phyloP scores from a whole-genome alignment of 495 filamentous ascomycete genomes.

The Penicillium riverlandense region DNA sequence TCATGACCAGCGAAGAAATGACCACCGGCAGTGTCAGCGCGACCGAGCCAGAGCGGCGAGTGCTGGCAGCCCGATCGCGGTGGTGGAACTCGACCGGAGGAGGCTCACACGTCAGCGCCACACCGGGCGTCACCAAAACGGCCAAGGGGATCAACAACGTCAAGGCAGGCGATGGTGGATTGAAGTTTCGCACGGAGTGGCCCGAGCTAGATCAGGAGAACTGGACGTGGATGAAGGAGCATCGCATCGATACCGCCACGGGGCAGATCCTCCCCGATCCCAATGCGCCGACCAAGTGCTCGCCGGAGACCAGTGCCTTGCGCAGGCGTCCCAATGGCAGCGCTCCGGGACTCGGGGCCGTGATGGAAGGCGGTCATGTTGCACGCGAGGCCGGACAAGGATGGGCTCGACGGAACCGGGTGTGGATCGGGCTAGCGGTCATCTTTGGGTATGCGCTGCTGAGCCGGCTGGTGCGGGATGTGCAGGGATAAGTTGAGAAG shows the following conservation, averaged over 20 bases:
- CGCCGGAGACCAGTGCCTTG: constrained; percentile 59
- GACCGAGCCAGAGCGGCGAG: constrained; percentile 68
- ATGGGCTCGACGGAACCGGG: constrained; percentile 72
- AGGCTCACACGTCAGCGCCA: constrained; percentile 57
- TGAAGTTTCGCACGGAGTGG: constrained; percentile 87
- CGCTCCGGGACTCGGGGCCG: constrained; percentile 64
- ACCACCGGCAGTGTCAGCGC: constrained; percentile 88
- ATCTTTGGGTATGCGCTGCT: constrained; percentile 76
- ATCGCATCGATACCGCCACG: constrained; percentile 71
- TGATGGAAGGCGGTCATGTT: constrained; percentile 69
- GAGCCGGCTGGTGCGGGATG: constrained; percentile 60
- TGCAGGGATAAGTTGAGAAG: constrained; percentile 23
- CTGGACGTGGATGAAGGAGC: constrained; percentile 84
- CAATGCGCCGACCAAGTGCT: constrained; percentile 37
- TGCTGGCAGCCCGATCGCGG: constrained; percentile 66
- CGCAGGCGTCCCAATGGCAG: constrained; percentile 61
- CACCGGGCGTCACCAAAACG: constrained; percentile 36
- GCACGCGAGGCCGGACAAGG: constrained; percentile 69
- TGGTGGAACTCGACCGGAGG: constrained; percentile 99
- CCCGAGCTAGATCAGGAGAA: constrained; percentile 86
- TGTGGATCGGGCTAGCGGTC: constrained; percentile 57
- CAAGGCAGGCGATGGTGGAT: constrained; percentile 82
- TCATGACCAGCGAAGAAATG: constrained; percentile 99
- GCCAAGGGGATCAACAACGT: constrained; percentile 58
- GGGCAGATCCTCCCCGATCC: constrained; percentile 50